Conservation (phyloP, 2,329 filamentous ascomycete genomes). For the Colletotrichum sojae region DNA sequence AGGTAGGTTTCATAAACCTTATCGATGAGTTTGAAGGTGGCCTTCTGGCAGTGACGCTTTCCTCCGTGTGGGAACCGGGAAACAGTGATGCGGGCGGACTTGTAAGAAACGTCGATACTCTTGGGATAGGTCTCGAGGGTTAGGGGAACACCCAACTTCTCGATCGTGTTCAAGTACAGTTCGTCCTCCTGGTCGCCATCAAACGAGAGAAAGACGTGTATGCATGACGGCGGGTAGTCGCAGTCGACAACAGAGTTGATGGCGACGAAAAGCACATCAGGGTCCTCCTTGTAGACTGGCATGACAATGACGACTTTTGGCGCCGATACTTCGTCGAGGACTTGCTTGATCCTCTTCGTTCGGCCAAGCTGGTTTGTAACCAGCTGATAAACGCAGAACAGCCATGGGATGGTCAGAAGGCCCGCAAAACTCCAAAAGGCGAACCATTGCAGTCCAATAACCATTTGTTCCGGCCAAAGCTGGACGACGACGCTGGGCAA, state of each 20-base stretch:
- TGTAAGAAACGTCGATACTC: slow-evolving; percentile 92
- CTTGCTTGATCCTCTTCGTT: slow-evolving; percentile 84
- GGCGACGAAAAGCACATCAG: slow-evolving; percentile 85
- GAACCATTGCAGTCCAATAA: slow-evolving; percentile 88
- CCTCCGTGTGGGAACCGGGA: slow-evolving; percentile 94
- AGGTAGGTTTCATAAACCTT: slow-evolving; percentile 91
- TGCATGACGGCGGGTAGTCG: slow-evolving; percentile 92
- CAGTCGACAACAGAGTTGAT: slow-evolving; percentile 93
- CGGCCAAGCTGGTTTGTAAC: slow-evolving; percentile 89
- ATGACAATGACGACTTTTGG: slow-evolving; percentile 97
- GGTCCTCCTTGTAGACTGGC: slow-evolving; percentile 95
- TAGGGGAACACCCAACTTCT: slow-evolving; percentile 85
- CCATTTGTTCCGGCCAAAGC: slow-evolving; percentile 79
- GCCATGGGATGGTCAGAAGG: slow-evolving; percentile 89
- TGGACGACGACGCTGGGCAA: slow-evolving; percentile 80
- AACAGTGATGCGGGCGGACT: slow-evolving; percentile 86
- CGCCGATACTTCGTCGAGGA: slow-evolving; percentile 86
- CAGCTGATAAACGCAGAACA: slow-evolving; percentile 92
- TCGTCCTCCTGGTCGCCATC: slow-evolving; percentile 93
- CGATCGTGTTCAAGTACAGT: slow-evolving; percentile 87
- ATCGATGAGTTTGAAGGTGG: slow-evolving; percentile 93
- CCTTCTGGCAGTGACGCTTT: slow-evolving; percentile 94
- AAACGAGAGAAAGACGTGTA: slow-evolving; percentile 96
- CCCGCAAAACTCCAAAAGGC: slow-evolving; percentile 94
- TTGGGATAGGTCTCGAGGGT: slow-evolving; percentile 84